These are phyloP conservation scores for Aspergillus cristatus DNA, from an alignment of 495 filamentous ascomycete species.

Conservation along the genomic window DNA sequence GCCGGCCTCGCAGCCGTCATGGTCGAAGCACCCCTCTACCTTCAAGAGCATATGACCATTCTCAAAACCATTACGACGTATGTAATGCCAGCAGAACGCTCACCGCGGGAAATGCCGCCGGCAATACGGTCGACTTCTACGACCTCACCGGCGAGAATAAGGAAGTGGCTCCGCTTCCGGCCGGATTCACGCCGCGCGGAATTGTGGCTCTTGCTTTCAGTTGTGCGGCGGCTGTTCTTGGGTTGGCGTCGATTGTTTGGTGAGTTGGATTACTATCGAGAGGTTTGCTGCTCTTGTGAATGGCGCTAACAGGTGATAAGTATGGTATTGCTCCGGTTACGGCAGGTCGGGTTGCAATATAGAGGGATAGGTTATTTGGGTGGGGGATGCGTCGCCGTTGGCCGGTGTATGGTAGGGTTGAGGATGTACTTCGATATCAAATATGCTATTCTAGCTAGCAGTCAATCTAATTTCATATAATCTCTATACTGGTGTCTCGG, in stretches of 20 bases:
- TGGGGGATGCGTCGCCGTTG: too few species aligned
- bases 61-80: conserved; percentile 48
- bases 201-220: conserved; percentile 70
- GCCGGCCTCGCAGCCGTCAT: conserved; percentile 65
- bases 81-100: conserved; percentile 40
- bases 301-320: too few species aligned
- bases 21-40: conserved; percentile 55
- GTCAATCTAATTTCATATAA: too few species aligned
- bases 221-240: conserved; percentile 59
- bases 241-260: conserved; percentile 57
- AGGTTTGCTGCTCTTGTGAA: too few species aligned
- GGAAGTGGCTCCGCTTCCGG: conserved; percentile 48
- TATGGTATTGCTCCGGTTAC: too few species aligned
- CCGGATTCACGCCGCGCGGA: conserved; percentile 63
- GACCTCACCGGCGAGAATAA: conserved; percentile 55
- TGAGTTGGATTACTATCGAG: too few species aligned
- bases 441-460: too few species aligned
- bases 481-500: too few species aligned
- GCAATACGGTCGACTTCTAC: conserved; percentile 53
- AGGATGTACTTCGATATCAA: too few species aligned
- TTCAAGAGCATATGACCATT: conserved; percentile 54
- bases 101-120: conserved; percentile 65
- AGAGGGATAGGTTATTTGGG: too few species aligned
- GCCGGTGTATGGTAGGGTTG: too few species aligned
- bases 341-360: too few species aligned